Conservation (phyloP, 2,329 filamentous ascomycete genomes). For the Penicillium sp. region DNA sequence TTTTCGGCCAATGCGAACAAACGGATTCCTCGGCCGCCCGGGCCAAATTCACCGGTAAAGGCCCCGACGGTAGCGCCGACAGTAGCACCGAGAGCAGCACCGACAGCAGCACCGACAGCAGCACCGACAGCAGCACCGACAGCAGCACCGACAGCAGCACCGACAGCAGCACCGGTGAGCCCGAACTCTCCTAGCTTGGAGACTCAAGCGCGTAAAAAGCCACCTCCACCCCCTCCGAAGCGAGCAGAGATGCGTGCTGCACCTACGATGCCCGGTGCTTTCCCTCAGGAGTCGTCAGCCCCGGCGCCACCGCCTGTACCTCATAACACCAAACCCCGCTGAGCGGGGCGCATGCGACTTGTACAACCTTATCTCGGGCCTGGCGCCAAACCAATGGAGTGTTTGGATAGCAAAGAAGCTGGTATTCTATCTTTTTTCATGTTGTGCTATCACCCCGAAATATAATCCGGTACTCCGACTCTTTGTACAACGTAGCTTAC, state of each 20-base stretch:
- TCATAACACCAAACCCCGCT: conserved; percentile 56
- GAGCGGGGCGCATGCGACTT: conserved; percentile 24
- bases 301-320: conserved; percentile 56
- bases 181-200: conserved; percentile 19
- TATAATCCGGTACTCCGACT: background rate
- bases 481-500: background rate
- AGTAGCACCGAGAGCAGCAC: conserved; percentile 18
- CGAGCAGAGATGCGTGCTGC: conserved; percentile 50
- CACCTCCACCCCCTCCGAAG: conserved; percentile 60
- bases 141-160: conserved; percentile 18
- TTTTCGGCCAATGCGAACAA: conserved; percentile 26
- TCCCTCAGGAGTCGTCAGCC: conserved; percentile 27
- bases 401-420: background rate
- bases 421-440: background rate
- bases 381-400: background rate
- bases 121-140: conserved; percentile 14
- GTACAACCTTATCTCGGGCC: background rate
- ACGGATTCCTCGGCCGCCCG: conserved; percentile 27
- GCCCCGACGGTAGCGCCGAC: conserved; percentile 20
- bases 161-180: conserved; percentile 17
- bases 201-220: conserved; percentile 43
- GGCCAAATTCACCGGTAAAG: conserved; percentile 15
- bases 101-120: conserved; percentile 20
- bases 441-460: background rate
- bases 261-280: conserved; percentile 8